Evolutionary conservation across 805 yeast species (phyloP).

Genomic region (Maudiozyma saulgeensis): DNA sequence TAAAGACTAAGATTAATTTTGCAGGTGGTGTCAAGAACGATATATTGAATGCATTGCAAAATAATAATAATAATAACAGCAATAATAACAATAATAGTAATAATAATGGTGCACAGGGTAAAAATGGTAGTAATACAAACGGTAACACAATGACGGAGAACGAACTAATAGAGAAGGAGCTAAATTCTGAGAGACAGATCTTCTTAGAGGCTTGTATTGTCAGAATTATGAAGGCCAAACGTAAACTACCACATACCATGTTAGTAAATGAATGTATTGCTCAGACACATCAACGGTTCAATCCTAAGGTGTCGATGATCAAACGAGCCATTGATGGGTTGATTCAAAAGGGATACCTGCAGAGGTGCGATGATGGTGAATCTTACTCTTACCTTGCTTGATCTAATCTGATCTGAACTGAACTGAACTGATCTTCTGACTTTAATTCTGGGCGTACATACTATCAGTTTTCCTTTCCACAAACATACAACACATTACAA

Average conservation of each 20-base stretch:
- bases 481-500: background rate
- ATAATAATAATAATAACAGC: constrained; percentile 3
- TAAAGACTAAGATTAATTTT: constrained; percentile 78
- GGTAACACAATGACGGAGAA: constrained; percentile 41
- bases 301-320: constrained; percentile 76
- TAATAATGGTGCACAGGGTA: constrained; percentile 13
- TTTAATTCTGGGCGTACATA: background rate
- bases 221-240: constrained; percentile 91
- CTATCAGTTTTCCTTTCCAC: no score
- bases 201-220: constrained; percentile 89
- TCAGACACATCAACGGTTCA: constrained; percentile 72
- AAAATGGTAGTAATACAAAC: constrained; percentile 27
- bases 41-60: constrained; percentile 16
- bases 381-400: constrained; percentile 76
- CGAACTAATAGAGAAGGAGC: constrained; percentile 67
- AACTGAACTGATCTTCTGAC: background rate
- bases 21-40: constrained; percentile 43
- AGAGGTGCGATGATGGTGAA: constrained; percentile 62
- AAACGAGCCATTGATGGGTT: constrained; percentile 77
- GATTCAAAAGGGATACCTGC: constrained; percentile 77
- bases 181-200: constrained; percentile 78
- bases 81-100: constrained; percentile 4
- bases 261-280: constrained; percentile 81
- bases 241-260: constrained; percentile 65
- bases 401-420: constrained; percentile 27